Percentiles rank a stretch among this genome's conserved stretches.
Evolutionary conservation across 2,329 filamentous ascomycete genomes (phyloP).

Genomic region (Xylariaceae sp.): DNA sequence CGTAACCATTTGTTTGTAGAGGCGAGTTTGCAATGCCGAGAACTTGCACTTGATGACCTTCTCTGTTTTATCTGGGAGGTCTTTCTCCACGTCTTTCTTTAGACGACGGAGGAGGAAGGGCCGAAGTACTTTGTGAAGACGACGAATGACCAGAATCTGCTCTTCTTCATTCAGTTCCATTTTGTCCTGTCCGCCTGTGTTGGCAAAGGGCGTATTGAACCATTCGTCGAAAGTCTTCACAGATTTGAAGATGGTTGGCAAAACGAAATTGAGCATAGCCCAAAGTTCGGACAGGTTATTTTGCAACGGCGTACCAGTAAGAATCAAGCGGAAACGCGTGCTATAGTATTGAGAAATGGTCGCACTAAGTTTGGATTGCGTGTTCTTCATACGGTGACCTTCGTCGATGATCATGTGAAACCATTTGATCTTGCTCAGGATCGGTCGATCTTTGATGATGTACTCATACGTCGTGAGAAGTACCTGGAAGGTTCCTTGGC

Average conservation of each 20-base stretch:
- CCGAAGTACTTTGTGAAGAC: constrained; percentile 93
- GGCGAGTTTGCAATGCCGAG: constrained; percentile 84
- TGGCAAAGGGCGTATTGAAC: constrained; percentile 99
- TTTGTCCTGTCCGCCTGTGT: constrained; percentile 95
- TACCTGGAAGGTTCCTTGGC: constrained; percentile 93
- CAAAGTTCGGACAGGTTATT: constrained; percentile 96
- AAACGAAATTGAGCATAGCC: constrained; percentile 97
- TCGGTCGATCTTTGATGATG: constrained; percentile 95
- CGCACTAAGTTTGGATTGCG: constrained; percentile 89
- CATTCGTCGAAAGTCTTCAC: constrained; percentile 98
- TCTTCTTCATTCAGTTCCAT: constrained; percentile 99
- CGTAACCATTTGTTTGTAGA: constrained; percentile 96
- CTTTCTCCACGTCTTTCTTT: constrained; percentile 99
- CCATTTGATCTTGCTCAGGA: constrained; percentile 98
- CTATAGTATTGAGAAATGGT: constrained; percentile 94
- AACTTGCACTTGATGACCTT: constrained; percentile 99
- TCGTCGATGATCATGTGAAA: constrained; percentile 99
- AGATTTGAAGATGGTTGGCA: constrained; percentile 98
- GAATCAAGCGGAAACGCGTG: constrained; percentile 90
- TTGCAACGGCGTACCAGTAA: constrained; percentile 94
- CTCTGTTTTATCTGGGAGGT: constrained; percentile 97
- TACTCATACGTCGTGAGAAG: constrained; percentile 97
- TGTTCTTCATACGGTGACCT: constrained; percentile 99
- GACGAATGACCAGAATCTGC: constrained; percentile 94
- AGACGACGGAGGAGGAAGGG: constrained; percentile 96